Base-by-base conservation (phyloP, 495 filamentous ascomycete species). In the Aspergillus leporis region DNA sequence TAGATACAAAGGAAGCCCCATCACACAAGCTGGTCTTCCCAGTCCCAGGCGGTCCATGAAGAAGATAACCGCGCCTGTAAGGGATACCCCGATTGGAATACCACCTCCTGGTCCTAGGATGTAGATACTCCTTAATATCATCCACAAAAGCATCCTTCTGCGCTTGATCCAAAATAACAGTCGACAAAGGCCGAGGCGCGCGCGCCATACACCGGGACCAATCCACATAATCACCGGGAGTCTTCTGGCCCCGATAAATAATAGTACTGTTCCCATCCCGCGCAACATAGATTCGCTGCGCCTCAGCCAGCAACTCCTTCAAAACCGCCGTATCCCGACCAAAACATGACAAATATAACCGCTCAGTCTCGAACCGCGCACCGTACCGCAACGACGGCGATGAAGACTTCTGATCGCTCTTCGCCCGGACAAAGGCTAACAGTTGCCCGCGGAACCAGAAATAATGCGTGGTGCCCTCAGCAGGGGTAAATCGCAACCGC, bases 71-170 rank as follows among this genome's bases (percentile, higher is more conserved):
- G 14, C 75, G 74, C 0, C 78, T 70, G 59, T 81, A 80, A 0
- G 77, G 77, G 36, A 83, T 81, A 2, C 79, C 91, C 0, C 90
- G 81, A 50, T 86, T 85, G 0, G 88, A 84, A 61, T 94, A 94
- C 92, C 91, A 96, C 16, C 78, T 74, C 7, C 86, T 77, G 2
- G 88, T 92, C 2, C 79, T 76, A 0, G 89, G 87, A 56, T 91
- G 86, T 7, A 97, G 75, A 64, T 93, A 97, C 64, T 96, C 92
- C 70, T 92, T 91, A 69, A 96, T 90, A 70, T 97, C 93, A 16
- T 78, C 71, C 31, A 95, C 71, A 19, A 97, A 81, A 25, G 76
- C 79, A 10, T 84, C 69, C 74, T 96, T 97, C 70, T 91, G 84
- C 32, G 76, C 68, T 23, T 82, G 78, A 59, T 96, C 93, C 16